Evolutionary conservation across 768 basidiomycete genomes (phyloP).

Genomic region (Hypholoma fasciculare): DNA sequence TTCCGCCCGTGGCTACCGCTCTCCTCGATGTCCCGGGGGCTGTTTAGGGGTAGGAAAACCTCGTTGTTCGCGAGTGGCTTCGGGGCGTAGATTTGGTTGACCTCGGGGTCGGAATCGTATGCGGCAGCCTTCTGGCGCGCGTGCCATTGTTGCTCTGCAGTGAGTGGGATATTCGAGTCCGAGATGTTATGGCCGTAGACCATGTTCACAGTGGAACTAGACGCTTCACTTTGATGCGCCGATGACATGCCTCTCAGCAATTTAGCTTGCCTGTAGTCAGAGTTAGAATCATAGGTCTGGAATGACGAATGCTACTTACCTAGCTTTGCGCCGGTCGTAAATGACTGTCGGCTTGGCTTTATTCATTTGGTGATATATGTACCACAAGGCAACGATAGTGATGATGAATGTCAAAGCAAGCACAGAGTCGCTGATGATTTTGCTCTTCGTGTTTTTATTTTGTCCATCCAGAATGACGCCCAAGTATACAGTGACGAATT

Average conservation of each 20-base stretch:
- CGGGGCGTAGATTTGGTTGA: slow-evolving; percentile 43
- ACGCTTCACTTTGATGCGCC: slow-evolving; percentile 11
- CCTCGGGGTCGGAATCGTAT: slow-evolving; percentile 40
- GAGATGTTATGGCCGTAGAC: slow-evolving; percentile 24
- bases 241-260: slow-evolving; percentile 28
- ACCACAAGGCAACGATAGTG: slow-evolving; percentile 82
- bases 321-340: slow-evolving; percentile 67
- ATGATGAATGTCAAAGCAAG: slow-evolving; percentile 68
- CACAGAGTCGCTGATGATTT: slow-evolving; percentile 69
- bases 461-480: slow-evolving; percentile 67
- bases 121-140: slow-evolving; percentile 48
- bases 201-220: slow-evolving; percentile 18
- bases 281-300: not conserved
- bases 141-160: slow-evolving; percentile 51
- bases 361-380: slow-evolving; percentile 73
- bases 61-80: slow-evolving; percentile 34
- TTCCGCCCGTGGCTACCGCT: slow-evolving; percentile 10
- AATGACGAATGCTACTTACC: slow-evolving; percentile 36
- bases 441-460: slow-evolving; percentile 45
- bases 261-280: slow-evolving; percentile 51
- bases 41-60: slow-evolving; percentile 2
- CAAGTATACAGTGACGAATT: slow-evolving; percentile 89
- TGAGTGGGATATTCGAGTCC: slow-evolving; percentile 40
- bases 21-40: slow-evolving; percentile 18
- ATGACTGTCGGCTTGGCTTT: slow-evolving; percentile 66